Evolutionary conservation across 148 eudicot genomes (phyloP).

Genomic region (Rhododendron mucronatum): DNA sequence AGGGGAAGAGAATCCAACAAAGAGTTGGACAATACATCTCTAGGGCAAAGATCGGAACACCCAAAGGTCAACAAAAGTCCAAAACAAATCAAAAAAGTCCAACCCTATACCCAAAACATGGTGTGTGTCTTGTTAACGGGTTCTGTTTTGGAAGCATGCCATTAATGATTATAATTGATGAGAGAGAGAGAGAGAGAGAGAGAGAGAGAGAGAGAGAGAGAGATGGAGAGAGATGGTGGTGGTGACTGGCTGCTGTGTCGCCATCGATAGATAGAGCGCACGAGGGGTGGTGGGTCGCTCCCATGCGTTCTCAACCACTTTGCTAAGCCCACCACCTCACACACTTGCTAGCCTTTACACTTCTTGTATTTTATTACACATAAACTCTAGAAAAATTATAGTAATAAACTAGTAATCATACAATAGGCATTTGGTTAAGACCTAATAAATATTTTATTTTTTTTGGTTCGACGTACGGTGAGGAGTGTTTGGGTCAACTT

Average conservation of each 20-base stretch:
- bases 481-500: neutral
- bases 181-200: neutral
- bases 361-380: slow-evolving; percentile 10
- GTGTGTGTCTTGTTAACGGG: neutral
- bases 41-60: no score
- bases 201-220: neutral
- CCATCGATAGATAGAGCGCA: slow-evolving; percentile 42
- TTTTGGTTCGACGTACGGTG: neutral
- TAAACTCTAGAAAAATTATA: neutral
- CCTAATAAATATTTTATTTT: neutral
- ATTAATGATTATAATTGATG: slow-evolving; percentile 41
- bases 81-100: no score
- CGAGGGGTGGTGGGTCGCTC: slow-evolving; percentile 41
- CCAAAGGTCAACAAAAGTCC: no score
- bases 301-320: slow-evolving; percentile 4
- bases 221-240: neutral
- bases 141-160: slow-evolving; percentile 53
- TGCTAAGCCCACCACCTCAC: neutral
- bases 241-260: slow-evolving; percentile 9
- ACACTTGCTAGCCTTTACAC: slow-evolving; percentile 2
- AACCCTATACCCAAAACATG: neutral
- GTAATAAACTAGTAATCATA: neutral
- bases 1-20: no score
- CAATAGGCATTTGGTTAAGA: neutral
- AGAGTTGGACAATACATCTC: no score